Base-by-base conservation (phyloP, 768 basidiomycete species). In the Suillus luteus region DNA sequence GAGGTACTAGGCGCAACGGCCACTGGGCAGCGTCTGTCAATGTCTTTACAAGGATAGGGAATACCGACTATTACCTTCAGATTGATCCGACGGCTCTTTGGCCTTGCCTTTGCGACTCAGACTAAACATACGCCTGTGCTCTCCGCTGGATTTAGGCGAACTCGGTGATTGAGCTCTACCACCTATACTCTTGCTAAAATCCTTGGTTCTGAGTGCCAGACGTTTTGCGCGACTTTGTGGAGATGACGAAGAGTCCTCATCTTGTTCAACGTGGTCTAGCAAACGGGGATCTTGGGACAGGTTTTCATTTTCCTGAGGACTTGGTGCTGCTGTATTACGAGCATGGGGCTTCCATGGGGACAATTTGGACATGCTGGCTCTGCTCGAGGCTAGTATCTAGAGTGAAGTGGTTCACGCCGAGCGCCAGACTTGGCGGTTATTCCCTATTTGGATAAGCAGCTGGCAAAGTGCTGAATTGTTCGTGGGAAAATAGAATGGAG, bases 161-260 rank as follows among this genome's bases (percentile, higher is more conserved):
- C 58, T 65, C 49, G 76, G 71, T 9, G 78, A 71, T 46, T 67
- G 66, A 37, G 81, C 69, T 62, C 76, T 82, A 46, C 72, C 76
- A 62, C 81, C 80, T 55, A 86, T 74, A 72, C 87, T 89, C 69
- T 81, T 81, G 65, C 87, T 86, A 37, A 93, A 79, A 68, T 87
- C 86, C 61, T 86, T 86, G 0, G 88, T 88, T 76, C 79, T 83
- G 68, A 80, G 82, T 51, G 85, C 82, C 37, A 84, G 72, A 60
- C 83, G 83, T 74, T 85, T 85, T 59, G 83, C 82, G 68, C 82
- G 81, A 70, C 82, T 81, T 37, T 79, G 77, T 38, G 75, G 69
- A 31, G 75, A 70, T 31, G 68, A 57, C 63, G 73, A 67, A 62
- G 68, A 75, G 60, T 68, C 69, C 41, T 69, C 68, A 62, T 66